These are phyloP conservation scores for Ophiocordyceps robertsii DNA, from an alignment of 2,329 filamentous ascomycete genomes.

Conservation along the genomic window DNA sequence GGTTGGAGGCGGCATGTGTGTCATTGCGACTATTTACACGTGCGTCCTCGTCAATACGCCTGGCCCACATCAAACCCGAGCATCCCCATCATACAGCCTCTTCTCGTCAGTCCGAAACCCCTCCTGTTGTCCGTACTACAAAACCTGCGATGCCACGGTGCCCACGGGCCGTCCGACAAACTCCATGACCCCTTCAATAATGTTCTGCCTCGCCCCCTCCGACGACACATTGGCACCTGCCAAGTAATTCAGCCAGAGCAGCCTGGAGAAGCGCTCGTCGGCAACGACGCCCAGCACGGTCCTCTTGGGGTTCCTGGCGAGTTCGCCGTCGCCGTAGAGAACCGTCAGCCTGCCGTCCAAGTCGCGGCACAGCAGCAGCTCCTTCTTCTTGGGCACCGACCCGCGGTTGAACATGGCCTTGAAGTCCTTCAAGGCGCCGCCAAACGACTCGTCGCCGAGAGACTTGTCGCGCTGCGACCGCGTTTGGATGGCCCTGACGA, in stretches of 20 bases:
- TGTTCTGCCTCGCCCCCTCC: conserved; percentile 63
- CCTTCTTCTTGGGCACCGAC: conserved; percentile 66
- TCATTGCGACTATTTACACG: too few relatives aligned
- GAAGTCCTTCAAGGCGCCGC: conserved; percentile 61
- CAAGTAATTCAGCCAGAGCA: conserved; percentile 85
- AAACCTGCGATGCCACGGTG: conserved; percentile 69
- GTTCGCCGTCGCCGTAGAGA: conserved; percentile 50
- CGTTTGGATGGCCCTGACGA: conserved; percentile 71
- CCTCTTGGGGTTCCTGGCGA: conserved; percentile 27
- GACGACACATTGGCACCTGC: conserved; percentile 78
- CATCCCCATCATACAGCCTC: too few relatives aligned
- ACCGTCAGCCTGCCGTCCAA: conserved; percentile 51
- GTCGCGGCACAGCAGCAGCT: conserved; percentile 61
- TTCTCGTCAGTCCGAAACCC: too few relatives aligned
- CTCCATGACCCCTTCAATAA: conserved; percentile 77
- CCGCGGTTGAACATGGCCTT: conserved; percentile 70
- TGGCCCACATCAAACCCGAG: too few relatives aligned
- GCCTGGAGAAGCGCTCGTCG: conserved; percentile 68
- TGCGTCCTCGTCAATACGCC: too few relatives aligned
- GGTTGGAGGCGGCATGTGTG: too few relatives aligned
- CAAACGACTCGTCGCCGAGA: conserved; percentile 63
- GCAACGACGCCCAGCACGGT: conserved; percentile 53
- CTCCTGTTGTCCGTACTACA: conserved; percentile 15
- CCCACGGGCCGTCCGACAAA: conserved; percentile 82
- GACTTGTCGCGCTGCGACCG: conserved; percentile 45